Evolutionary conservation across 2,329 filamentous ascomycete species (phyloP).

Genomic region (Fusarium sp.): DNA sequence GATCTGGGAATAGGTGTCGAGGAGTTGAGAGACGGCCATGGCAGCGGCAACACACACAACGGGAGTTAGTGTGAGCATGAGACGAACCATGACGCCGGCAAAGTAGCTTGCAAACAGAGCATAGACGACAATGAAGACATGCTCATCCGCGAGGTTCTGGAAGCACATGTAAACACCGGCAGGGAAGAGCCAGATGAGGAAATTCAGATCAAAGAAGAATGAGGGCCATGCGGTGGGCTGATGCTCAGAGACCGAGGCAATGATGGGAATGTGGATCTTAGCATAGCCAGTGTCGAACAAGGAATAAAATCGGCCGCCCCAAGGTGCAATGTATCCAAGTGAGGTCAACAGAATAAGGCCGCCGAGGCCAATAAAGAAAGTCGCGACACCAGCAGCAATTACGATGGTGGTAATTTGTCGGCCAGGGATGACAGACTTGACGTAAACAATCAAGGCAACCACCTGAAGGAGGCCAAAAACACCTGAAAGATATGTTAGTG

Average conservation of each 20-base stretch:
- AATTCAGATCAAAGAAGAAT: constrained; percentile 98
- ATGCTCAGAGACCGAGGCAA: constrained; percentile 99
- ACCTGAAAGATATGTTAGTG: constrained; percentile 60
- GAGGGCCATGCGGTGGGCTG: constrained; percentile 99
- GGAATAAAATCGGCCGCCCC: constrained; percentile 99
- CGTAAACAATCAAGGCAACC: constrained; percentile 89
- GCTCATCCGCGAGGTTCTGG: constrained; percentile 91
- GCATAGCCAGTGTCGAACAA: constrained; percentile 99
- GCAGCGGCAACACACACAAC: constrained; percentile 96
- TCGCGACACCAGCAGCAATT: constrained; percentile 76
- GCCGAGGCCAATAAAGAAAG: constrained; percentile 78
- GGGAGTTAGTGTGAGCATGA: constrained; percentile 97
- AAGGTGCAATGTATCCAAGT: constrained; percentile 92
- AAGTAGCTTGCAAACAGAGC: constrained; percentile 98
- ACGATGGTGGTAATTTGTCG: constrained; percentile 96
- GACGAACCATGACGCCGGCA: constrained; percentile 97
- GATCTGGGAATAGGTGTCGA: constrained; percentile 84
- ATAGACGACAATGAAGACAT: constrained; percentile 98
- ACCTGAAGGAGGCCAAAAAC: constrained; percentile 97
- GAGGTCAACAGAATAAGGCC: constrained; percentile 89
- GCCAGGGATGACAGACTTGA: constrained; percentile 87
- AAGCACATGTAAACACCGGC: constrained; percentile 99
- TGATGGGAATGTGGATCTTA: constrained; percentile 99
- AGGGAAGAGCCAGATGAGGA: constrained; percentile 99
- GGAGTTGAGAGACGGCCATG: constrained; percentile 85